phyloP scores from a whole-genome alignment of 2,329 filamentous ascomycete genomes.

The Pseudovirgaria hyperparasitica region DNA sequence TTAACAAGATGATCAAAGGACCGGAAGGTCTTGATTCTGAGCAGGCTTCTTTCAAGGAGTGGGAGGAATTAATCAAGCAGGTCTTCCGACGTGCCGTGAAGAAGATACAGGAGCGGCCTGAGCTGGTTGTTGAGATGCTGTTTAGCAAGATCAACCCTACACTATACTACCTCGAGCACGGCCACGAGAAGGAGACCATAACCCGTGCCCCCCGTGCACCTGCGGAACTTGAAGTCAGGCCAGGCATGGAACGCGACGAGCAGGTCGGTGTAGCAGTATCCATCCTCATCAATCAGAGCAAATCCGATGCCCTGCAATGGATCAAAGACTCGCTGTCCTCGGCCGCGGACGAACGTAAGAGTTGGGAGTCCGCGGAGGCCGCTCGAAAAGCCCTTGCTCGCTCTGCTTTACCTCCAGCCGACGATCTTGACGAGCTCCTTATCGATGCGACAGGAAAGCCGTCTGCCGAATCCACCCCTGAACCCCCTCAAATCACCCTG shows the following conservation, averaged over 20 bases:
- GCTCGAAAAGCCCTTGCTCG: constrained; percentile 37
- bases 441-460: no score
- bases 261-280: constrained; percentile 72
- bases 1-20: constrained; percentile 87
- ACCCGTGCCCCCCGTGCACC: constrained; percentile 55
- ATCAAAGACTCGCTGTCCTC: constrained; percentile 56
- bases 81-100: constrained; percentile 70
- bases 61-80: constrained; percentile 80
- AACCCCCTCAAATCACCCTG: no score
- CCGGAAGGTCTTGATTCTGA: constrained; percentile 60
- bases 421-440: no score
- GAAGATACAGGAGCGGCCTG: constrained; percentile 74
- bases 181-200: constrained; percentile 67
- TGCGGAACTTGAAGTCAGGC: constrained; percentile 72
- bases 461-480: constrained; percentile 2
- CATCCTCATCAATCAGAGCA: constrained; percentile 66
- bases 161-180: constrained; percentile 79
- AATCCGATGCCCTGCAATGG: constrained; percentile 68
- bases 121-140: constrained; percentile 78
- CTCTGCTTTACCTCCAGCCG: constrained; percentile 20
- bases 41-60: constrained; percentile 64
- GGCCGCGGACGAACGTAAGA: constrained; percentile 59
- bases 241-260: constrained; percentile 48
- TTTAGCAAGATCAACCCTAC: constrained; percentile 86
- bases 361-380: constrained; percentile 63